These are phyloP conservation scores for Talaromyces sp. DNA, from an alignment of 2,329 filamentous ascomycete genomes.

Conservation along the genomic window DNA sequence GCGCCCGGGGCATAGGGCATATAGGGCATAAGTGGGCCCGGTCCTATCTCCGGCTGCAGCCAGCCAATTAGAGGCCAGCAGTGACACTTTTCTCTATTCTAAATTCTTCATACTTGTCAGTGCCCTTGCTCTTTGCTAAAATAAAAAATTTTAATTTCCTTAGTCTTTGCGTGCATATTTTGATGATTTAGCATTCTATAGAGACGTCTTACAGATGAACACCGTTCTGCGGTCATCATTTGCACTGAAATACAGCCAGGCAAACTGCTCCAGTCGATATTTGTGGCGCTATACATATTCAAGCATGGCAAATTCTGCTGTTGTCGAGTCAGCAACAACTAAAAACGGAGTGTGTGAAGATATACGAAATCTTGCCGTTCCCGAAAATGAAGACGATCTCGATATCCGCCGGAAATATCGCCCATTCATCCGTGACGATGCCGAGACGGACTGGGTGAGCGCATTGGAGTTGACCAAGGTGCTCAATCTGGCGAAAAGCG, in stretches of 20 bases:
- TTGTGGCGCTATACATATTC: background rate
- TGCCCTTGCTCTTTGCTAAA: background rate
- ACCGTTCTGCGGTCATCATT: background rate
- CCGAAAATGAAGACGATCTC: constrained; percentile 46
- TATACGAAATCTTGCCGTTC: constrained; percentile 43
- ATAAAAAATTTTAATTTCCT: background rate
- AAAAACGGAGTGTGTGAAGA: background rate
- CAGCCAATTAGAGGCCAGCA: background rate
- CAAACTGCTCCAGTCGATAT: background rate
- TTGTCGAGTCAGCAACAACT: background rate
- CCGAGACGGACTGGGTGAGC: constrained; percentile 53
- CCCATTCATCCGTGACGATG: constrained; percentile 52
- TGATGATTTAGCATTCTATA: background rate
- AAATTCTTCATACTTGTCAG: background rate
- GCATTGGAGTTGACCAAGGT: constrained; percentile 54
- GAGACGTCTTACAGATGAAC: background rate
- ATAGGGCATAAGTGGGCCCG: background rate
- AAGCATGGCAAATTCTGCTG: background rate
- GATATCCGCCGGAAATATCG: constrained; percentile 50
- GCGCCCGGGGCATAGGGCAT: too few species aligned
- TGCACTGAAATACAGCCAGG: background rate
- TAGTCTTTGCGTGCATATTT: background rate
- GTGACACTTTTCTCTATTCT: background rate
- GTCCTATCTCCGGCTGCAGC: background rate
- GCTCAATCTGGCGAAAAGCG: constrained; percentile 49